Base-by-base conservation (phyloP, 2,329 filamentous ascomycete genomes). In the Pseudopithomyces maydicus region DNA sequence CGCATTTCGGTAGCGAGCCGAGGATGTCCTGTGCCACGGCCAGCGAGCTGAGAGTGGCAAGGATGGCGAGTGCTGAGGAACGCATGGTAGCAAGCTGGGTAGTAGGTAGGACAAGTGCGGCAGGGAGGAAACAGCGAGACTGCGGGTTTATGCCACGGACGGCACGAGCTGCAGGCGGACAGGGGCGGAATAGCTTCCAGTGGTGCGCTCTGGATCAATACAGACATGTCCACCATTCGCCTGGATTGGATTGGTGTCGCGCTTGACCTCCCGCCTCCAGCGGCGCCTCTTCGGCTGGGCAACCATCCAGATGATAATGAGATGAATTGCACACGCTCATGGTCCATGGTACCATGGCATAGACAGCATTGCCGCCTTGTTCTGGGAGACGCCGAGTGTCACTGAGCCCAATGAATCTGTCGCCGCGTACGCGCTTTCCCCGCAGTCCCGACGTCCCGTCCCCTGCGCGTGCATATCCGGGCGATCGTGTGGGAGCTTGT, bases 1-100 rank as follows among this genome's bases (percentile, higher is more conserved):
- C 70, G 46, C 71, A 74, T 11, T 57, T 39, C 12, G 71, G 71
- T 17, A 73, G 49, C 10, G 58, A 44, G 38, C 57, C 54, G 6
- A 63, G 36, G 29, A 63, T 52, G 36, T 46, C 54, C 52, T 73
- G 71, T 10, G 68, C 67, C 17, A 60, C 29, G 33, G 58, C 66
- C 2, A 68, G 11, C 19, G 67, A 64, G 63, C 64, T 63, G 51
- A 68, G 56, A 15, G 61, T 43, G n/a, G 63, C 63, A 23, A 69
- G 6, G 35, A 63, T 14, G 44, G 62, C 56, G 48, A 64, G 10
- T 6, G 52, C 26, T 11, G 64, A 60, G 67, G 64, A 58, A 45
- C 65, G 70, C 71, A 73, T 73, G 12, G 38, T 57, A 56, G 45
- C 22, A 32, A 38, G 4, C 23, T 38, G 42, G 35, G 11, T 51